Evolutionary conservation across 1,284 basidiomycete genomes (phyloP).

Genomic region (Baeospora myosura): DNA sequence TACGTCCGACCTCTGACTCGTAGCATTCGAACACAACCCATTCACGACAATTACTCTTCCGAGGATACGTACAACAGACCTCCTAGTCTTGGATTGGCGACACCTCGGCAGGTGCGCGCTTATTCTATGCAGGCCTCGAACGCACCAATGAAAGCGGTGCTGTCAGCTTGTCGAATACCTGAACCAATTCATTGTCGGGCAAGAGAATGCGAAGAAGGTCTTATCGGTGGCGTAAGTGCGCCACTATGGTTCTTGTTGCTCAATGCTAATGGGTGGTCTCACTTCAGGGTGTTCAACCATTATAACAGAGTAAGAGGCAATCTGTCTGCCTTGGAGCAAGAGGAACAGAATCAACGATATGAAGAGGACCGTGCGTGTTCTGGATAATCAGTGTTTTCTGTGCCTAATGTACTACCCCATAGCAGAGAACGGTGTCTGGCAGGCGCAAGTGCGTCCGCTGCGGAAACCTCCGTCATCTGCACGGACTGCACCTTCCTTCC

Average conservation of each 20-base stretch:
- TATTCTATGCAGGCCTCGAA: neutral
- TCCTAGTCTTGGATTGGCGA: slow-evolving; percentile 45
- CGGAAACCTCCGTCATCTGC: slow-evolving; percentile 22
- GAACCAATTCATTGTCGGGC: slow-evolving; percentile 87
- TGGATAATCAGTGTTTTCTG: slow-evolving; percentile 9
- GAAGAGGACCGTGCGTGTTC: slow-evolving; percentile 27
- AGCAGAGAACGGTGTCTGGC: slow-evolving; percentile 27
- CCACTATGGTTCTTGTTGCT: slow-evolving; percentile 7
- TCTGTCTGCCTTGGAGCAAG: slow-evolving; percentile 18
- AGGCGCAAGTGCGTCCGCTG: slow-evolving; percentile 52
- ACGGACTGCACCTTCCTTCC: slow-evolving; percentile 32
- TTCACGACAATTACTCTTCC: slow-evolving; percentile 7
- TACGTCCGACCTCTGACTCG: slow-evolving; percentile 14
- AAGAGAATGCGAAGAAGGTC: slow-evolving; percentile 87
- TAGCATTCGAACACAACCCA: slow-evolving; percentile 31
- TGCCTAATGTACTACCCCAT: neutral
- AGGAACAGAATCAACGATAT: slow-evolving; percentile 12
- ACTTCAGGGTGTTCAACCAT: slow-evolving; percentile 80
- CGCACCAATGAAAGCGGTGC: neutral
- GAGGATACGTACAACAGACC: slow-evolving; percentile 11
- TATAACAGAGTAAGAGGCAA: slow-evolving; percentile 77
- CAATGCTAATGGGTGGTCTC: slow-evolving; percentile 10
- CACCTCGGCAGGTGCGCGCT: slow-evolving; percentile 57
- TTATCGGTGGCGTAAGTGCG: slow-evolving; percentile 78
- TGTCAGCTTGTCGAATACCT: slow-evolving; percentile 77